Evolutionary conservation across 164 flowering plant genomes (phyloP), one percentile per base, ranked within the genome.

Genomic region (Nelumbo lutea): DNA sequence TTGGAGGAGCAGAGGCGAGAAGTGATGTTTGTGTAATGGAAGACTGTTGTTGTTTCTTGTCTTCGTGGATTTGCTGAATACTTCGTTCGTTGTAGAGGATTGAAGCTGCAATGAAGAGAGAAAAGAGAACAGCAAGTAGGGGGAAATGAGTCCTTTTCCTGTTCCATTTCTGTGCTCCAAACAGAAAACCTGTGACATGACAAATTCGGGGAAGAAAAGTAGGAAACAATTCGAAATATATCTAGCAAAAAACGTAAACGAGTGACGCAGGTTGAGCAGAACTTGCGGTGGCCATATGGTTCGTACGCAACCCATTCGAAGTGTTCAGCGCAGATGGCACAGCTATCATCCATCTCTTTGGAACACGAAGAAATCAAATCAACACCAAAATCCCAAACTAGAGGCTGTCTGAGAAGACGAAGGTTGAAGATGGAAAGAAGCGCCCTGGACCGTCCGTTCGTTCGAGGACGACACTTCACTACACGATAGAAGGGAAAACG

Each of bases 291-390:
- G 27, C 95, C 95, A 50, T 97, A 94, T 0, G 86, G 68, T 0
- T 95, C 98, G 60, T 91, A 94, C 1, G 96, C 96, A 11, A 88
- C 97, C 97, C 97, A 94, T 75, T 91, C 97, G 11, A 94, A 79
- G 61, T 83, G 46, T 27, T 91, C 97, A 1, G 98, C 98, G 68
- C 98, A 94, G 6, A 94, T 97, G 0, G 96, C 98, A 76, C 98
- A 94, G 69, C 82, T 80, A 77, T 94, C 98, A 52, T 94, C 98
- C 98, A 93, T 93, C 47, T 50, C 55, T 38, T 4, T 52, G 8
- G 41, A 15, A 27, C 27, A 55, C 46, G 38, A 39, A 2, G 39
- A 40, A 50, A n/a, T 9, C 13, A 59, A 60, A 51, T 51, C 38
- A 41, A 42, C 44, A 66, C 7, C 38, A 14, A 14, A 11, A 66